phyloP scores from a whole-genome alignment of 208 protist genomes.

The Leishmania braziliensis region DNA sequence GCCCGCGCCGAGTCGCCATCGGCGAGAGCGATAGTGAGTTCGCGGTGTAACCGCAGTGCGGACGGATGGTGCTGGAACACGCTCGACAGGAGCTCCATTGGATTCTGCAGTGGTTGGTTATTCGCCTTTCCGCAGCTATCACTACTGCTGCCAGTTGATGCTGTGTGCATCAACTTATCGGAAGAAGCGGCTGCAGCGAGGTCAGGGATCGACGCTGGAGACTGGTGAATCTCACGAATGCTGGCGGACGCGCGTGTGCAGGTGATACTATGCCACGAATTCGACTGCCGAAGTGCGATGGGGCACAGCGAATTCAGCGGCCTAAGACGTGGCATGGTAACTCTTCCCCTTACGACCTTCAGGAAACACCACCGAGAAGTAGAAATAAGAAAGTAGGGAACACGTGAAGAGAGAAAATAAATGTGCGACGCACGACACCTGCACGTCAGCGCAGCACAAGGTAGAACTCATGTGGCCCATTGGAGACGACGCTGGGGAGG shows the following conservation, averaged over 20 bases:
- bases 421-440: not conserved
- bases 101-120: constrained; percentile 14
- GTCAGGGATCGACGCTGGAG: not conserved
- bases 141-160: too few relatives aligned
- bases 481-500: not conserved
- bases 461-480: constrained; percentile 6
- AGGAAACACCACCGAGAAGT: not conserved
- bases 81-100: constrained; percentile 67
- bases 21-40: constrained; percentile 72
- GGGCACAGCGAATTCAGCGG: not conserved
- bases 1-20: constrained; percentile 60
- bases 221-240: not conserved
- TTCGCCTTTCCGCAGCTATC: not conserved
- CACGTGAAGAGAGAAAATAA: constrained; percentile 13
- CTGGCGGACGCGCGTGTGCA: not conserved
- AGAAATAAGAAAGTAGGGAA: not conserved
- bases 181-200: not conserved
- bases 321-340: not conserved
- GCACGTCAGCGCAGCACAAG: not conserved
- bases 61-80: constrained; percentile 76
- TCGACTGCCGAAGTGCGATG: not conserved
- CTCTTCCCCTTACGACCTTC: not conserved
- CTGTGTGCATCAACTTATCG: not conserved
- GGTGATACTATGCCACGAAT: not conserved
- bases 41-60: constrained; percentile 68